Evolutionary conservation across 169 alveolate genomes (phyloP).

Genomic region (Plasmodium relictum): DNA sequence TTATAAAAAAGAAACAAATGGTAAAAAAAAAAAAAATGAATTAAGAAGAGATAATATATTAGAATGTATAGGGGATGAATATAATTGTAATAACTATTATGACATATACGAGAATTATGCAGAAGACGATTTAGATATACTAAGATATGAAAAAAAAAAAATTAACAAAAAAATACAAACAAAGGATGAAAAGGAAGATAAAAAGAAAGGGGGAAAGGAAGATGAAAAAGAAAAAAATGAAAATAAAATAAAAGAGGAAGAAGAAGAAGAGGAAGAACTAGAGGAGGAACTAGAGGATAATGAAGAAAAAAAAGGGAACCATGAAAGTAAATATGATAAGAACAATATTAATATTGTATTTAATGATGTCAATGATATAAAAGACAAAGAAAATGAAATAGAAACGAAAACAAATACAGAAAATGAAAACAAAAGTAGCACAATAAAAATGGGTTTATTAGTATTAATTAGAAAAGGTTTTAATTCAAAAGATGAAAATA

Average conservation of each 20-base stretch:
- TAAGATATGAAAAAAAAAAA: slow-evolving; percentile 61
- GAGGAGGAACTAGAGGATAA: slow-evolving; percentile 17
- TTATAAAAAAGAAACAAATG: slow-evolving; percentile 11
- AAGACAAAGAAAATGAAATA: slow-evolving; percentile 21
- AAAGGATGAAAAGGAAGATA: slow-evolving; percentile 8
- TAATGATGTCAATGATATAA: slow-evolving; percentile 26
- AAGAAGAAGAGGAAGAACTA: slow-evolving; percentile 12
- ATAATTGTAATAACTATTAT: slow-evolving; percentile 68
- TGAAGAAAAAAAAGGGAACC: slow-evolving; percentile 8
- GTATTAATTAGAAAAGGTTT: slow-evolving; percentile 22
- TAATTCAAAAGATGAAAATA: background rate
- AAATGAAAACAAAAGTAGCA: slow-evolving; percentile 22
- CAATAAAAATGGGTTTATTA: slow-evolving; percentile 65
- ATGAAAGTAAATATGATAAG: slow-evolving; percentile 34
- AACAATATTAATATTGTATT: slow-evolving; percentile 37
- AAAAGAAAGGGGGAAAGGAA: background rate
- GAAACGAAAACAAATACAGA: slow-evolving; percentile 2
- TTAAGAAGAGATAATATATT: slow-evolving; percentile 11
- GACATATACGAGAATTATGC: slow-evolving; percentile 61
- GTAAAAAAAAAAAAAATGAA: background rate
- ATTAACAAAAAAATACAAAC: slow-evolving; percentile 15
- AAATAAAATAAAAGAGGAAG: slow-evolving; percentile 3
- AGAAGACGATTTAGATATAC: slow-evolving; percentile 72
- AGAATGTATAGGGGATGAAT: slow-evolving; percentile 53
- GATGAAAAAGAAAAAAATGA: background rate